Evolutionary conservation across 1,284 basidiomycete species (phyloP).

Genomic region (Tylopilus orsonianus): DNA sequence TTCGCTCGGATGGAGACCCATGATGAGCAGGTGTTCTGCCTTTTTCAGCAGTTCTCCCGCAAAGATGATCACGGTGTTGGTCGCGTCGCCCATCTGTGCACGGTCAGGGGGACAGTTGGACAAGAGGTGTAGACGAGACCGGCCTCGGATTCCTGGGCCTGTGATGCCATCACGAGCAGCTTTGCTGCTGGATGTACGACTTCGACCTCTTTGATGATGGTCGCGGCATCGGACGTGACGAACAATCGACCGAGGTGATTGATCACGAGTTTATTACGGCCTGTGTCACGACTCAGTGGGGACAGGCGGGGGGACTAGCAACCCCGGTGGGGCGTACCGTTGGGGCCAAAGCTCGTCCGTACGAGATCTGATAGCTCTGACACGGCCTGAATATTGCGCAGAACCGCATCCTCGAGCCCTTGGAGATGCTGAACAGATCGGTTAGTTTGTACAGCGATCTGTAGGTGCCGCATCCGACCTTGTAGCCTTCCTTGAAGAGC

Average conservation of each 20-base stretch:
- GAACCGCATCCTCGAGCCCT: constrained; percentile 90
- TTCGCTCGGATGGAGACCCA: constrained; percentile 97
- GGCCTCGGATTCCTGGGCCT: constrained; percentile 94
- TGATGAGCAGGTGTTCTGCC: constrained; percentile 88
- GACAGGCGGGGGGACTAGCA: not conserved
- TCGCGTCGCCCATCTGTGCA: constrained; percentile 90
- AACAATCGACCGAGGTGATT: constrained; percentile 96
- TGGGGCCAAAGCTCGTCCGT: constrained; percentile 94
- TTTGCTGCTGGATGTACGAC: constrained; percentile 99
- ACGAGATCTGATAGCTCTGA: constrained; percentile 94
- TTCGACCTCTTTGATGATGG: constrained; percentile 97
- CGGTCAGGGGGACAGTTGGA: not conserved
- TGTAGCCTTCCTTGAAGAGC: constrained; percentile 95
- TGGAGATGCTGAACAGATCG: constrained; percentile 63
- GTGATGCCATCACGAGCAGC: constrained; percentile 94
- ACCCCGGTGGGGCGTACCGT: constrained; percentile 58
- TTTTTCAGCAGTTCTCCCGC: constrained; percentile 96
- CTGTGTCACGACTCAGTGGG: constrained; percentile 40
- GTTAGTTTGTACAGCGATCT: constrained; percentile 7
- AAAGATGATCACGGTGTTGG: constrained; percentile 93
- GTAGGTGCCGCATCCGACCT: constrained; percentile 46
- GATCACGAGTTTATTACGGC: constrained; percentile 93
- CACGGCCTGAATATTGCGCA: constrained; percentile 95
- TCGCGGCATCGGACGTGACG: constrained; percentile 98
- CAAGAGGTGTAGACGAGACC: constrained; percentile 20